phyloP scores from a whole-genome alignment of 2,329 filamentous ascomycete species.

The Clonostachys rosea region DNA sequence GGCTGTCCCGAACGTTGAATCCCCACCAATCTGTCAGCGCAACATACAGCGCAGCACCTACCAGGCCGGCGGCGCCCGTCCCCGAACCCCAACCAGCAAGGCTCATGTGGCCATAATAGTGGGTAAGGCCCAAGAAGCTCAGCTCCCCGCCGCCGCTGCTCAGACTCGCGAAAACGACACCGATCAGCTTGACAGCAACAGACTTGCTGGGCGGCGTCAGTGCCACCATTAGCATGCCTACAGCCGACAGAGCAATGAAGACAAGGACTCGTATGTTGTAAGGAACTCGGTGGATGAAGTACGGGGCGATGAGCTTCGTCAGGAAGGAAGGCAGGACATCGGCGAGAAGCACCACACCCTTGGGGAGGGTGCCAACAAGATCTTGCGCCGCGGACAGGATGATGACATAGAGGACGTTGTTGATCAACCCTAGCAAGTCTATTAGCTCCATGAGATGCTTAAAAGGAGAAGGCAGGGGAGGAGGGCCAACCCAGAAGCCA shows the following conservation, averaged over 20 bases:
- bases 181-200: constrained; percentile 71
- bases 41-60: constrained; percentile 86
- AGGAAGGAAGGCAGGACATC: constrained; percentile 88
- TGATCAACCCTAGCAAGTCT: constrained; percentile 51
- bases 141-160: constrained; percentile 85
- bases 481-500: constrained; percentile 78
- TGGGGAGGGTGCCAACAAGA: constrained; percentile 87
- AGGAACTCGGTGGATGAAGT: constrained; percentile 86
- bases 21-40: constrained; percentile 76
- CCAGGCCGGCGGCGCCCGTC: constrained; percentile 81
- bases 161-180: constrained; percentile 80
- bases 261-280: constrained; percentile 71
- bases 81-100: constrained; percentile 90
- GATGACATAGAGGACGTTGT: constrained; percentile 97
- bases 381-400: constrained; percentile 94
- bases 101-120: constrained; percentile 86
- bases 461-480: neutral
- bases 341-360: constrained; percentile 87
- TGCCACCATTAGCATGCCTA: constrained; percentile 86
- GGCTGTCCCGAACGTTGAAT: constrained; percentile 67
- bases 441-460: neutral
- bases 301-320: constrained; percentile 83
- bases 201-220: constrained; percentile 64
- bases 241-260: constrained; percentile 71
- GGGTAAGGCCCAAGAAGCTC: constrained; percentile 85